A percentile compares a stretch with the other conserved stretches of the same genome.
These are phyloP conservation scores for Boletus holoroseus DNA, from an alignment of 1,284 basidiomycete species.

Conservation along the genomic window DNA sequence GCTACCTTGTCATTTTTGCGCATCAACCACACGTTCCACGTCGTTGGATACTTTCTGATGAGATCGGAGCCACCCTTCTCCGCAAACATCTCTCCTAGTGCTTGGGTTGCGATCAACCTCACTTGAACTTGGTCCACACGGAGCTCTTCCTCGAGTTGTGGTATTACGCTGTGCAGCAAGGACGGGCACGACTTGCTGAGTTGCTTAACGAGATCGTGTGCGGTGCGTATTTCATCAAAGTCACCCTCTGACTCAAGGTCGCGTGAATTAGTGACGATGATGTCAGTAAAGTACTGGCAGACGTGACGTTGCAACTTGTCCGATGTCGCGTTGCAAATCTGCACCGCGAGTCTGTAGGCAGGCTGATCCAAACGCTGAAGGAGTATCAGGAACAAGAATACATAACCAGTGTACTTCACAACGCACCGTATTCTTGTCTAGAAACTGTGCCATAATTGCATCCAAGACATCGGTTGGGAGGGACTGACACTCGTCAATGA, in stretches of 20 bases:
- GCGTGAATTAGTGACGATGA: conserved; percentile 61
- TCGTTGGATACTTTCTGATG: conserved; percentile 72
- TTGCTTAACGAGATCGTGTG: conserved; percentile 83
- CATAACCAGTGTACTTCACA: not conserved
- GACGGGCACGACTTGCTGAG: conserved; percentile 78
- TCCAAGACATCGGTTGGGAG: conserved; percentile 79
- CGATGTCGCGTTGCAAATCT: conserved; percentile 79
- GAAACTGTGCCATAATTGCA: conserved; percentile 79
- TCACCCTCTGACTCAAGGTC: conserved; percentile 58
- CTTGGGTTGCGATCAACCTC: conserved; percentile 75
- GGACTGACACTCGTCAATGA: conserved; percentile 81
- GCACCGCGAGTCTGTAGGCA: conserved; percentile 79
- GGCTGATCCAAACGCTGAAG: conserved; percentile 67
- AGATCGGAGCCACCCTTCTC: conserved; percentile 71
- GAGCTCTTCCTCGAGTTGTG: conserved; percentile 89
- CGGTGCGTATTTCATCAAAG: conserved; percentile 61
- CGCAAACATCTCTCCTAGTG: conserved; percentile 87
- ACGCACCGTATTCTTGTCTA: conserved; percentile 65
- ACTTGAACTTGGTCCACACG: conserved; percentile 70
- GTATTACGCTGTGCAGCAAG: conserved; percentile 85
- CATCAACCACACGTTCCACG: conserved; percentile 84
- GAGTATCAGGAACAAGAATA: conserved; percentile 1
- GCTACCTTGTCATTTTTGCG: conserved; percentile 76
- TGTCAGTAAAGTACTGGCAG: conserved; percentile 86
- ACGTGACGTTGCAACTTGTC: conserved; percentile 89